Base-by-base conservation (phyloP, 768 basidiomycete genomes). In the Pisolithus marmoratus region DNA sequence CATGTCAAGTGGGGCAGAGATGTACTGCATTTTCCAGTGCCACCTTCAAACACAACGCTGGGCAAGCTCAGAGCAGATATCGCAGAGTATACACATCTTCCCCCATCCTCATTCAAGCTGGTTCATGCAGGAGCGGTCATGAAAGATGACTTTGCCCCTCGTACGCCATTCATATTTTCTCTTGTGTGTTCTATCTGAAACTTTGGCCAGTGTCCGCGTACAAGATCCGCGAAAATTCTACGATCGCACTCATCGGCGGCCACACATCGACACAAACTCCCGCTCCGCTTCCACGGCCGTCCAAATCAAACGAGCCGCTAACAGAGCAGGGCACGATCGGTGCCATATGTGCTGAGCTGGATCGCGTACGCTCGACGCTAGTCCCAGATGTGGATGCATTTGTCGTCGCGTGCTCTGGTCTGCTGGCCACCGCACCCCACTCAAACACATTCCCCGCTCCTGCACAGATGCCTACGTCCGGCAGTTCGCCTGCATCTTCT, bases 51-150 rank as follows among this genome's bases (percentile, higher is more conserved):
- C 48, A 80, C 87, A 0, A 77, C 77, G 12, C 77, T 94, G 44
- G 72, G 73, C 23, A 68, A 70, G 8, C 67, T 94, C 48, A 78
- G 87, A 37, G 58, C 74, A 4, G 74, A 78, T 20, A 72, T 96
- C 47, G 84, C 90, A 14, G 77, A 84, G 5, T 81, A 85, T 61
- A 94, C 90, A 2, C 83, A 84, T 49, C 77, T 97, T 12, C 80
- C 85, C 0, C 66, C 70, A 26, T 61, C 77, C 57, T 78, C 80
- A 26, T 90, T 96, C 78, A 91, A 93, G 66, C 79, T 98, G 62
- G 83, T 98, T 56, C 85, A 88, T 71, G 82, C 87, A 43, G 95
- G 95, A 37, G 93, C 90, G 2, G 80, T 96, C 67, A 87, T 97
- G 80, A 87, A 85, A 58, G 91, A 95, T 64, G 84, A 93, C 64